Evolutionary conservation across 2,329 filamentous ascomycete species (phyloP), one percentile per base, ranked within the genome.

Genomic region (Colletotrichum musicola): DNA sequence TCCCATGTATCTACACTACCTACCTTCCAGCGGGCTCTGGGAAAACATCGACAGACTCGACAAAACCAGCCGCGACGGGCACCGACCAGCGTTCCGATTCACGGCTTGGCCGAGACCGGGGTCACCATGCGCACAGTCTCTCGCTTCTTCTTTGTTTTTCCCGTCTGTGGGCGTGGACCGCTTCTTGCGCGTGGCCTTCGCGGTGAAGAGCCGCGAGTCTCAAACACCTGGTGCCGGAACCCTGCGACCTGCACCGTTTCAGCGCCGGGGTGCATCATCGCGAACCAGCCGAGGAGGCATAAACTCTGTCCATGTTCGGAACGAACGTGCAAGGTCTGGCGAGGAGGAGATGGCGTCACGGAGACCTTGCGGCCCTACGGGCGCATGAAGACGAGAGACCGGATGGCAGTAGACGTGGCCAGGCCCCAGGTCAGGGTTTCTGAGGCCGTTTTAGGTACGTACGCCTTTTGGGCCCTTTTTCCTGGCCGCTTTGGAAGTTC

Each of bases 211-310:
- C 74, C 73, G 72, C 71, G 72, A 73, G 72, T 72, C 74, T 77
- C 74, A 78, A 77, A 78, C 77, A 66, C 56, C 16, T 67, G 62
- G 71, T 75, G 74, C 75, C 71, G 73, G 75, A 73, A 73, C 73
- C 69, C 73, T 77, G 75, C 73, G 74, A 77, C 76, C 72, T 71
- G 55, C 63, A 60, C 68, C 63, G 77, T 78, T 78, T 78, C 77
- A 77, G 68, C 54, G 56, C 64, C 53, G 60, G 67, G 58, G 54
- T 53, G 20, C 58, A 40, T 64, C 61, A 67, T 57, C 47, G 42
- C 47, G 22, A 62, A 44, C 47, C 40, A 49, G 47, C 35, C 58
- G 54, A 54, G 25, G 40, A 56, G 68, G 64, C 68, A 64, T 68
- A 60, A 65, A 59, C 20, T 58, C 55, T 60, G 64, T 62, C 54